A percentile compares a stretch with the other conserved stretches of the same genome.
Conservation (phyloP, 495 filamentous ascomycete species). For the Penicillium waksmanii region DNA sequence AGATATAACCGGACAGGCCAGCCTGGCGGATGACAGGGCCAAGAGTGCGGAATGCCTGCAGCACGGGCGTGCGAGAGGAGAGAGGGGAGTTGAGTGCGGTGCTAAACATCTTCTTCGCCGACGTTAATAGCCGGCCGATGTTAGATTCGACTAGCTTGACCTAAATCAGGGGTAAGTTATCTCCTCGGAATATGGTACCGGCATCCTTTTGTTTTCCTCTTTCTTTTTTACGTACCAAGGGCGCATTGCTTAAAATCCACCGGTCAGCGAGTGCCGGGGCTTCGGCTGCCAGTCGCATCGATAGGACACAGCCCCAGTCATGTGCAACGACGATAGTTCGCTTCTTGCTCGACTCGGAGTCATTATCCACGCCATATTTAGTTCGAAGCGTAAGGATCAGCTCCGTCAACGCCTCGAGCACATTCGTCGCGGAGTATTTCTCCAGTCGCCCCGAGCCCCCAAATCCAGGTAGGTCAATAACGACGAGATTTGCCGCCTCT, state of each 20-base stretch:
- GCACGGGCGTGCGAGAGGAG: conserved; percentile 41
- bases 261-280: conserved; percentile 56
- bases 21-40: conserved; percentile 46
- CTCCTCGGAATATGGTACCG: no score
- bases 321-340: conserved; percentile 54
- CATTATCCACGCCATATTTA: conserved; percentile 47
- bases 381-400: conserved; percentile 52
- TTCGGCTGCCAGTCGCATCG: conserved; percentile 57
- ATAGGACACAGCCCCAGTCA: conserved; percentile 60
- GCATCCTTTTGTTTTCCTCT: no score
- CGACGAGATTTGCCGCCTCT: conserved; percentile 44
- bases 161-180: conserved; percentile 24
- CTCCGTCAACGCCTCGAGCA: conserved; percentile 54
- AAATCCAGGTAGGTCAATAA: conserved; percentile 59
- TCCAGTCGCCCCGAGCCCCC: conserved; percentile 55
- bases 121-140: conserved; percentile 35
- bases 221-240: conserved; percentile 45
- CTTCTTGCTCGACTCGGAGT: conserved; percentile 29
- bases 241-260: conserved; percentile 54
- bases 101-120: conserved; percentile 50
- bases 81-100: conserved; percentile 46
- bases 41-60: conserved; percentile 42
- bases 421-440: conserved; percentile 49
- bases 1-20: conserved; percentile 53
- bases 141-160: conserved; percentile 36